Evolutionary conservation across 768 basidiomycete genomes (phyloP).

Genomic region (Tulasnella sp.): DNA sequence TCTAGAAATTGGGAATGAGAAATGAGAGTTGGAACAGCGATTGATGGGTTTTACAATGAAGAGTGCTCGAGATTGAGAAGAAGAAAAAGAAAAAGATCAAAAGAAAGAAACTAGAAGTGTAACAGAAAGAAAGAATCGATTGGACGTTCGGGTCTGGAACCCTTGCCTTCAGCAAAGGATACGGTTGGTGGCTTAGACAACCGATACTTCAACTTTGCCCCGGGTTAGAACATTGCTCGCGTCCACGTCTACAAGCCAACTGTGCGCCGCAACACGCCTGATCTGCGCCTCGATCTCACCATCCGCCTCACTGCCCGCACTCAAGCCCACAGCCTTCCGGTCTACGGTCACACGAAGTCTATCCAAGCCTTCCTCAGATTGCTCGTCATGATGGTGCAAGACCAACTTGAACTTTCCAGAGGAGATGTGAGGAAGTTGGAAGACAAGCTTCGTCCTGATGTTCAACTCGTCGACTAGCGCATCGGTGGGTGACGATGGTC

Average conservation of each 20-base stretch:
- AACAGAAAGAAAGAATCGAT: not conserved
- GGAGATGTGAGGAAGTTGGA: not conserved
- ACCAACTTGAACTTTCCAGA: not conserved
- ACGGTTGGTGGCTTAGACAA: not conserved
- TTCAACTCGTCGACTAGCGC: not conserved
- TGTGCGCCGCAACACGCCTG: not conserved
- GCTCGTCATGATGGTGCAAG: not conserved
- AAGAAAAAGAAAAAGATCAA: not conserved
- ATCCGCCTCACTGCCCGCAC: not conserved
- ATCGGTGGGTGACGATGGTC: not conserved
- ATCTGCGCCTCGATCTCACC: not conserved
- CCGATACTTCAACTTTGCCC: not conserved
- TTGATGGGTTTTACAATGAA: conserved; percentile 2
- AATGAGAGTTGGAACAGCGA: not conserved
- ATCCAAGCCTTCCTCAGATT: not conserved
- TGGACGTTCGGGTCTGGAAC: not conserved
- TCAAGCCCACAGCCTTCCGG: not conserved
- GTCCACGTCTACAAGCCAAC: not conserved
- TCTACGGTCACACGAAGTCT: not conserved
- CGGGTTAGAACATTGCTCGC: not conserved
- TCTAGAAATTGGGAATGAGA: not conserved
- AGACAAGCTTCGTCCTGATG: not conserved
- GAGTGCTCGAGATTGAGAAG: not conserved
- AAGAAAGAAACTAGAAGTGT: not conserved
- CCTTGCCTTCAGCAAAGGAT: not conserved